Percentiles rank a stretch among this genome's conserved stretches.
Evolutionary conservation across 2,329 filamentous ascomycete genomes (phyloP).

Genomic region (Colletotrichum noveboracense): DNA sequence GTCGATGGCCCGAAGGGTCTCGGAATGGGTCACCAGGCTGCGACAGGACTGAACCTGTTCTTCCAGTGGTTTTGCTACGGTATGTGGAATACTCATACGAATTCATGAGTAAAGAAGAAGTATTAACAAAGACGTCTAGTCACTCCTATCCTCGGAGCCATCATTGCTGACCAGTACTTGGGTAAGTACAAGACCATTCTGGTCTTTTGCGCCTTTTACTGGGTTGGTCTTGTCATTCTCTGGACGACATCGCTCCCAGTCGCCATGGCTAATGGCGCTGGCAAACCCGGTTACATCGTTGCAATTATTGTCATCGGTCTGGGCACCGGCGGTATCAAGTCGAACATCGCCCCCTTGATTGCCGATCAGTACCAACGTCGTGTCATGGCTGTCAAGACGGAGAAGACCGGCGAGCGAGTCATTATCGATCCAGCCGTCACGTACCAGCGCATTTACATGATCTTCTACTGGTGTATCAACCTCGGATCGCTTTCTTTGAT

Average conservation of each 20-base stretch:
- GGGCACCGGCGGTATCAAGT: constrained; percentile 74
- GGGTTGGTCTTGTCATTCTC: constrained; percentile 59
- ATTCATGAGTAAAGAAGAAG: not conserved
- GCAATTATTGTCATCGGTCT: constrained; percentile 68
- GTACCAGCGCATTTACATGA: constrained; percentile 73
- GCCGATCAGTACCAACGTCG: constrained; percentile 69
- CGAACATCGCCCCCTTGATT: constrained; percentile 63
- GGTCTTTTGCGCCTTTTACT: constrained; percentile 62
- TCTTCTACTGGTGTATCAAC: constrained; percentile 64
- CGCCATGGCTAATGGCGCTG: constrained; percentile 39
- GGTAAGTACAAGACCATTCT: constrained; percentile 68
- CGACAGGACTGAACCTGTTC: constrained; percentile 59
- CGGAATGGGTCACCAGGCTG: constrained; percentile 58
- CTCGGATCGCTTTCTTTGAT: constrained; percentile 72
- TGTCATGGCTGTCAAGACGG: constrained; percentile 52
- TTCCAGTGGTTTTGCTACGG: constrained; percentile 58
- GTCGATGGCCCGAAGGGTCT: constrained; percentile 53
- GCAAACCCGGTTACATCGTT: constrained; percentile 56
- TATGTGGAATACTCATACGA: constrained; percentile 17
- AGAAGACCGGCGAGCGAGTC: constrained; percentile 60
- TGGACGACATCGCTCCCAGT: constrained; percentile 53
- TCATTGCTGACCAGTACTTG: constrained; percentile 62
- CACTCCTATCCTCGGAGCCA: constrained; percentile 54
- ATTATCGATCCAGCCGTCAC: constrained; percentile 72
- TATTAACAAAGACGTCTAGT: constrained; percentile 24